These are phyloP conservation scores for Austroboletus rostrupii DNA, from an alignment of 1,284 basidiomycete genomes.

Conservation along the genomic window DNA sequence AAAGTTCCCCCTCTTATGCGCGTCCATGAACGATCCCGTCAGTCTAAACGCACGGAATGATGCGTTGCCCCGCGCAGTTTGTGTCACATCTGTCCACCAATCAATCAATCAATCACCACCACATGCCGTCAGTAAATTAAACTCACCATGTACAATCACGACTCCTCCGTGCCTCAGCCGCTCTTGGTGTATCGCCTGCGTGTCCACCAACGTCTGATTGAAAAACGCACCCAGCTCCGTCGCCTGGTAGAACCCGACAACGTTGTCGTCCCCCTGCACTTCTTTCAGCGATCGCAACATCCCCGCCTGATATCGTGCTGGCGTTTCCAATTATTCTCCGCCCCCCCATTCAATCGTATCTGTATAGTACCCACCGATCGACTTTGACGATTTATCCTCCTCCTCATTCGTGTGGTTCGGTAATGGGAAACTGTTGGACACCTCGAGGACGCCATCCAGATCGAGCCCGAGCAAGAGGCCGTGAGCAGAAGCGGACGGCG, in stretches of 20 bases:
- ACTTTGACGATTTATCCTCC: slow-evolving; percentile 74
- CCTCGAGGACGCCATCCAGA: slow-evolving; percentile 85
- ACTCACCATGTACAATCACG: slow-evolving; percentile 82
- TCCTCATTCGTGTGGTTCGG: slow-evolving; percentile 66
- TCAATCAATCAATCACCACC: slow-evolving; percentile 13
- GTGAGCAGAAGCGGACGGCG: slow-evolving; percentile 64
- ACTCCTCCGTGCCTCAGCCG: slow-evolving; percentile 83
- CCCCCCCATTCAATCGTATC: slow-evolving; percentile 4
- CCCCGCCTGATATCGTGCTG: slow-evolving; percentile 78
- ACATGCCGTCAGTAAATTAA: background rate
- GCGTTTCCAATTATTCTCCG: slow-evolving; percentile 10
- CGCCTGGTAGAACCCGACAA: slow-evolving; percentile 96
- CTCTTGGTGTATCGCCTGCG: slow-evolving; percentile 80
- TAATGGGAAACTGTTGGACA: slow-evolving; percentile 90
- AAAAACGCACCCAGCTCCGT: slow-evolving; percentile 90
- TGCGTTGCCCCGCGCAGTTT: slow-evolving; percentile 81
- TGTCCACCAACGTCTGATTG: slow-evolving; percentile 85
- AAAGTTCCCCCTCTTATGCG: slow-evolving; percentile 85
- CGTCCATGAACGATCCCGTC: slow-evolving; percentile 79
- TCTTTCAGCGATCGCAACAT: slow-evolving; percentile 88
- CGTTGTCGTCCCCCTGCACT: slow-evolving; percentile 90
- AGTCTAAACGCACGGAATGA: slow-evolving; percentile 91
- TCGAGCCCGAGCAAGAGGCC: slow-evolving; percentile 90
- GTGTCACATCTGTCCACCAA: slow-evolving; percentile 53
- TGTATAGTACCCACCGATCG: slow-evolving; percentile 49